Conservation (phyloP, 495 filamentous ascomycete species). For the Aspergillus indologenus region DNA sequence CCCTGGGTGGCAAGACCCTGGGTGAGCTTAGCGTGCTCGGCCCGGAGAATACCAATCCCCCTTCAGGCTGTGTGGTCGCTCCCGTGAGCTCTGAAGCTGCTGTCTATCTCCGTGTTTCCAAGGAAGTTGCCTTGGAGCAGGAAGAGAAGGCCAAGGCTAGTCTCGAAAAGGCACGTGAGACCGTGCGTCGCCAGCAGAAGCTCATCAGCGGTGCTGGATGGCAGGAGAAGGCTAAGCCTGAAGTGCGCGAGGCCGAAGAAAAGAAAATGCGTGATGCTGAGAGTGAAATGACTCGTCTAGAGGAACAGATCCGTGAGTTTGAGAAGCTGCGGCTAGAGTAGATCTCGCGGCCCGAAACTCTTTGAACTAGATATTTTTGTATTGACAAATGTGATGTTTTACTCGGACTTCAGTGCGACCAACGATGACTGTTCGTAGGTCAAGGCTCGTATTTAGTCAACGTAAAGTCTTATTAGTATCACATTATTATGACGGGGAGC, state of each 20-base stretch:
- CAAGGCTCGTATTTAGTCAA: too few species aligned
- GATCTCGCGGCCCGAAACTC: constrained; percentile 5
- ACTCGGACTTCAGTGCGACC: background rate
- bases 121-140: constrained; percentile 64
- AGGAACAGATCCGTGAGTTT: constrained; percentile 51
- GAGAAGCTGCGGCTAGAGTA: constrained; percentile 49
- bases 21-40: constrained; percentile 47
- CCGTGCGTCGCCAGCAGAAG: constrained; percentile 32
- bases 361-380: constrained; percentile 10
- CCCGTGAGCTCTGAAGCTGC: constrained; percentile 62
- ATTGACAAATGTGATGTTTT: constrained; percentile 8
- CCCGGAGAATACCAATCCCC: constrained; percentile 51
- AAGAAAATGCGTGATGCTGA: constrained; percentile 57
- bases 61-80: constrained; percentile 68
- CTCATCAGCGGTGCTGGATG: constrained; percentile 37
- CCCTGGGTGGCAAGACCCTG: constrained; percentile 61
- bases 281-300: constrained; percentile 51
- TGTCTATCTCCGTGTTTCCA: constrained; percentile 67
- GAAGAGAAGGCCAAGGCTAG: constrained; percentile 62
- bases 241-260: constrained; percentile 58
- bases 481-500: too few species aligned
- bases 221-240: constrained; percentile 47
- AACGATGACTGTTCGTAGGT: too few species aligned
- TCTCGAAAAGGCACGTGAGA: constrained; percentile 35
- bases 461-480: too few species aligned